Evolutionary conservation across 2,329 filamentous ascomycete genomes (phyloP).

Genomic region (Blastomyces percursus): DNA sequence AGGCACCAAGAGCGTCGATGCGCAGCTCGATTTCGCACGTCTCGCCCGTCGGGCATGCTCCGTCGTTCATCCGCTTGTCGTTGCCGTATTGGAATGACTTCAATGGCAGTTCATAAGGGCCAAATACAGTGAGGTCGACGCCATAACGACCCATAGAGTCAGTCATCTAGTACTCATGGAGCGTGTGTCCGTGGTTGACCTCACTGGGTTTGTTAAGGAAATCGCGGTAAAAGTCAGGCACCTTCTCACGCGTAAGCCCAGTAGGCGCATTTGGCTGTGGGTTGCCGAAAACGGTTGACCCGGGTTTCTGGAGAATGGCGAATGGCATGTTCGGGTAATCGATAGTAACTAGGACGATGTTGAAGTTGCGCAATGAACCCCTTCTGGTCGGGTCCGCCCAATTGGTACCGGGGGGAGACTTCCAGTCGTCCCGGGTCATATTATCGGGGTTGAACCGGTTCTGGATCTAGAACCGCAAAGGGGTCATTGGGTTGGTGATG

Average conservation of each 20-base stretch:
- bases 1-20: conserved; percentile 11
- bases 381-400: conserved; percentile 12
- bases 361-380: conserved; percentile 15
- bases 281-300: conserved; percentile 12
- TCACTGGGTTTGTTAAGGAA: conserved; percentile 15
- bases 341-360: conserved; percentile 14
- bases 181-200: conserved; percentile 13
- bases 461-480: conserved; percentile 14
- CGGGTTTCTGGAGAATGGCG: conserved; percentile 9
- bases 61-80: conserved; percentile 10
- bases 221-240: conserved; percentile 13
- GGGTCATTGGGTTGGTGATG: conserved; percentile 5
- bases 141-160: conserved; percentile 14
- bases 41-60: conserved; percentile 10
- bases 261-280: conserved; percentile 11
- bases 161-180: conserved; percentile 16
- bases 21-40: conserved; percentile 12
- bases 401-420: conserved; percentile 12
- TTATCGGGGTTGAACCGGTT: conserved; percentile 16
- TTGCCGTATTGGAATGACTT: conserved; percentile 13
- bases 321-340: conserved; percentile 13
- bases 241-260: conserved; percentile 10
- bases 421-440: conserved; percentile 14
- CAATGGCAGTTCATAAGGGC: conserved; percentile 11
- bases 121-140: conserved; percentile 15